Evolutionary conservation across 176 grass and related monocot species (phyloP), one percentile per base, ranked within the genome.

Genomic region (Oryza nivara): DNA sequence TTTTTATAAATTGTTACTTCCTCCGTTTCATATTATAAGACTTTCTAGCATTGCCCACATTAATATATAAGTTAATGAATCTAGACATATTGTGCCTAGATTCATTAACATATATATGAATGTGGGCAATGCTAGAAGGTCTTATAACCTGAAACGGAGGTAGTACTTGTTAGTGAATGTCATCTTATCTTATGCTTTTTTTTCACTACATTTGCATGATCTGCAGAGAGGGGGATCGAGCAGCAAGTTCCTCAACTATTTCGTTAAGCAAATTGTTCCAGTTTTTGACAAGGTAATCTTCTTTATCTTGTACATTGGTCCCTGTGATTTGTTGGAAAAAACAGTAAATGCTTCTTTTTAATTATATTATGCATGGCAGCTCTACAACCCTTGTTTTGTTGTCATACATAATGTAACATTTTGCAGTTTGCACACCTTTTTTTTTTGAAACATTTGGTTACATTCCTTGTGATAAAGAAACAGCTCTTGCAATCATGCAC

Each of bases 221-320:
- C 60, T 80, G 70, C 81, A 99, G 97, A 94, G 90, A 86, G 97
- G 97, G 84, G 97, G 86, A 72, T 99, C 97, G 43, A 92, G 88
- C 84, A 94, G 93, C 93, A 99, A 99, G 78, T 99, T 99, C 73
- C 91, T 99, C 36, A 94, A 85, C 72, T 99, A 94, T 81, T 91
- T 95, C 1, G 86, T 92, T 88, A 96, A 94, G 84, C 93, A 99
- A 85, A 96, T 99, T 15, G 69, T 99, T 56, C 97, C 91, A 91
- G 90, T 94, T 73, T 93, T 99, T 61, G 97, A 99, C 70, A 99
- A 96, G 97, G 97, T 99, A 94, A 86, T 36, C 47, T 25, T 20
- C 36, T 79, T 48, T n/a, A 90, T 76, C 68, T 74, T 79, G 38
- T 90, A 67, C 43, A 16, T 38, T 38, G 4, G 36, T 38, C 76